Evolutionary conservation across 176 grass and related monocot species (phyloP), one percentile per base, ranked within the genome.

Genomic region (Coix lacrymajobi): DNA sequence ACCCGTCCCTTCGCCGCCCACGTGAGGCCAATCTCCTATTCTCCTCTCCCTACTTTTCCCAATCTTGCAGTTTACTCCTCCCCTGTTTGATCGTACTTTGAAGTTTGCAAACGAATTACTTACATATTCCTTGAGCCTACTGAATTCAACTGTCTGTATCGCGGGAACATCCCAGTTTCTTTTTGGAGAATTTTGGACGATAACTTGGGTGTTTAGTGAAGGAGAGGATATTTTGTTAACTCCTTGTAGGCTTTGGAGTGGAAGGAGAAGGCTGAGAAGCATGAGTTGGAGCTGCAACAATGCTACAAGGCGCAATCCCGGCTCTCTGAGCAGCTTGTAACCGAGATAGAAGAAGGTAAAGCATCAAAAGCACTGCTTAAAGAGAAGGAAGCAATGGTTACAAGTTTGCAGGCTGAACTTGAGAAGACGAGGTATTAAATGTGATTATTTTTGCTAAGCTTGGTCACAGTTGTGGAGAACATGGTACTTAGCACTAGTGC

Each of bases 231-330:
- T 22, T 76, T 85, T 82, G 5, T 43, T 45, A 39, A 49, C 19
- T 58, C 84, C 43, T 54, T 85, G 45, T 70, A 96, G 96, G 89
- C 86, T 60, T 76, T 90, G 71, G 91, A 96, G 65, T 99, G 93
- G 93, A 99, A 99, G 79, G 93, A 99, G 28, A 99, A 96, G 62
- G 91, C 91, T 77, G 96, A 99, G 77, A 90, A 90, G 17, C 77
- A 88, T 17, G 91, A 99, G 33, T 16, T 96, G 62, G 93, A 99
- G 91, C 73, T 99, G 78, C 91, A 99, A 41, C 93, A 99, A 38
- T 94, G 87, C 83, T 91, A 96, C 41, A 99, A 92, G 45, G 96
- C 96, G n/a, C 93, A 99, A 40, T 90, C 87, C 22, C 85, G 91
- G 12, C 45, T 95, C 48, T 93, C 93, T 1, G 96, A 90, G 44